phyloP scores from a whole-genome alignment of 2,329 filamentous ascomycete genomes.

The Gremmenia infestans region DNA sequence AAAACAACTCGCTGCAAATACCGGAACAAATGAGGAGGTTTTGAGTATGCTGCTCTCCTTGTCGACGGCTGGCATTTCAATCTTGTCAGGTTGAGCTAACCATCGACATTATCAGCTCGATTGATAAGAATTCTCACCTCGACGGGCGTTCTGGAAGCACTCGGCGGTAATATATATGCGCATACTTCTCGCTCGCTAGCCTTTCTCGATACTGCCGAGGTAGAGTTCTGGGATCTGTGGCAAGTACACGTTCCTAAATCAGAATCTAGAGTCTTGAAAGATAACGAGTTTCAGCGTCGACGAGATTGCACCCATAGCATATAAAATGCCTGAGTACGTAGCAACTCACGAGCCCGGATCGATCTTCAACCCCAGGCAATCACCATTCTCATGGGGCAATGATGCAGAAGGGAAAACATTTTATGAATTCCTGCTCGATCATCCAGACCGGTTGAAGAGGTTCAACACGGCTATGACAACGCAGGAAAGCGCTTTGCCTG shows the following conservation, averaged over 20 bases:
- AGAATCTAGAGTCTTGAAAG: too few relatives aligned
- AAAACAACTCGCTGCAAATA: slow-evolving; percentile 18
- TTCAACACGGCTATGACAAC: slow-evolving; percentile 21
- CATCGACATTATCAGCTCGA: slow-evolving; percentile 15
- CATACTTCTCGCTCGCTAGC: slow-evolving; percentile 29
- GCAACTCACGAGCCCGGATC: slow-evolving; percentile 16
- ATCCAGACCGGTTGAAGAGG: slow-evolving; percentile 20
- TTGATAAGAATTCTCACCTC: slow-evolving; percentile 30
- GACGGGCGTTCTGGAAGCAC: slow-evolving; percentile 27
- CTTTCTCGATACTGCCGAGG: slow-evolving; percentile 25
- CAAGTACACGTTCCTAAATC: not conserved
- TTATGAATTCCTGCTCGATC: slow-evolving; percentile 24
- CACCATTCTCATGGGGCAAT: slow-evolving; percentile 23
- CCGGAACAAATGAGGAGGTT: slow-evolving; percentile 23
- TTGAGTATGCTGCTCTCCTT: slow-evolving; percentile 15
- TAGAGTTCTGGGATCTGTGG: slow-evolving; percentile 28
- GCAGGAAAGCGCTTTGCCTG: slow-evolving; percentile 4
- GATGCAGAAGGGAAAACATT: slow-evolving; percentile 21
- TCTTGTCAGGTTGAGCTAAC: not conserved
- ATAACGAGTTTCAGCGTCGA: slow-evolving; percentile 11
- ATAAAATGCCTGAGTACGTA: slow-evolving; percentile 23
- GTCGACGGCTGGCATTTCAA: not conserved
- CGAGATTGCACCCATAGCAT: slow-evolving; percentile 21
- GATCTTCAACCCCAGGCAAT: slow-evolving; percentile 10
- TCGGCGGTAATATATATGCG: slow-evolving; percentile 25